Base-by-base conservation (phyloP, 306 rosid species). In the Corylus avellana region DNA sequence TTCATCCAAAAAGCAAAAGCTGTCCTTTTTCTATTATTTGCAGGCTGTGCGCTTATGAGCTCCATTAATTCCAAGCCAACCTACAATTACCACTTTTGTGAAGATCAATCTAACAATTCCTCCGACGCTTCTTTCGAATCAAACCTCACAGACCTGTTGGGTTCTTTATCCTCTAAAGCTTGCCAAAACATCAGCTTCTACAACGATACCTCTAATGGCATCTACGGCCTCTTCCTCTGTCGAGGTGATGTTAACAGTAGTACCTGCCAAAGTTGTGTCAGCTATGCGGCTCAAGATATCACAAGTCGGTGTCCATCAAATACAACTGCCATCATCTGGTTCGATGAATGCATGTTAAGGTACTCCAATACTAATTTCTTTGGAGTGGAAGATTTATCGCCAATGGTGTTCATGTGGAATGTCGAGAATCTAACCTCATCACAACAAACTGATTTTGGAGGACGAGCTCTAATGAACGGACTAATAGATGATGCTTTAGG, bases 261-360 rank as follows among this genome's bases (percentile, higher is more conserved):
- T 8, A 17, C 49, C 48, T 66, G 71, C 25, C 48, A 39, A 66
- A 66, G 4, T 8, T 39, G 50, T 17, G 72, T 66, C 13, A 39
- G 14, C 12, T 66, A 3, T 17, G 72, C 49, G 0, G 7, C 2
- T 0, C 48, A 39, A 66, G 2, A 39, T 3, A 16, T 66, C 72
- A 17, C 1, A 66, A 66, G 0, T 16, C 27, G 0, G 0, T 66
- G 72, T 39, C 22, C 50, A 35, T 66, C 49, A 8, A 37, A 39
- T 39, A 35, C 12, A 37, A 37, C 1, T 37, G 72, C 72, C 49
- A 66, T 66, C 50, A 66, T 67, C 0, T 82, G 85, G 88, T 78
- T 80, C 73, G 87, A 84, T 17, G 10, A 48, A 9, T 89, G 70
- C 70, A 64, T 14, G 48, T 35, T 64, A 13, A 85, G 84, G 57